Base-by-base conservation (phyloP, 257 asterid genomes). In the Cruciata laevipes region DNA sequence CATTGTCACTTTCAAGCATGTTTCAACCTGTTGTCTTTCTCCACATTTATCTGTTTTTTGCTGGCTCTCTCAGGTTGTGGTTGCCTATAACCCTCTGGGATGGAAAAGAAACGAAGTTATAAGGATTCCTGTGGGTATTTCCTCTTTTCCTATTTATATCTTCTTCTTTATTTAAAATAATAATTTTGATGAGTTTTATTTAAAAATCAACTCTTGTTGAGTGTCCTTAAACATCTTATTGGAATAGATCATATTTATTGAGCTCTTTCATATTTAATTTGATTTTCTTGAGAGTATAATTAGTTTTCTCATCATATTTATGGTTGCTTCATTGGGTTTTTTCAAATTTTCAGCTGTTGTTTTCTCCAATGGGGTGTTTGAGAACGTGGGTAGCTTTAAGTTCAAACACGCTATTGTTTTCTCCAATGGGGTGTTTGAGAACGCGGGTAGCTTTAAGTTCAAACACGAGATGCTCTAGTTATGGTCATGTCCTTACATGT, bases 51-150 rank as follows among this genome's bases (percentile, higher is more conserved):
- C 33, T 63, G 25, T 27, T 30, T 49, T 60, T 69, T 63, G 53
- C 63, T 63, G 56, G 75, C 18, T 64, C 0, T 53, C 25, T 71
- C 69, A 89, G 96, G 88, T 83, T 69, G 77, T 89, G 61, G 75
- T 89, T 66, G 89, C 80, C 59, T 89, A 89, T 77, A 89, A 89
- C 76, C 72, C 96, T 75, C 84, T 89, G 30, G 95, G 95, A 62
- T 87, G 96, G 95, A 78, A 72, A 75, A 83, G 96, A 75, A 81
- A 76, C 69, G 96, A 89, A 71, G 76, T 81, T 77, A 70, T 89
- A 73, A 83, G 89, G 56, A 76, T 89, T 70, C 96, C 96, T 63
- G 96, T 89, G 75, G 83, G 96, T 81, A 63, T 70, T 32, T 73
- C 61, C 35, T 61, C 60, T 38, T 66, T 62, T 65, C 5, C 11